A percentile compares a stretch with the other conserved stretches of the same genome.
Conservation (phyloP, 1,284 basidiomycete genomes). For the Trichosporon coremiiforme region DNA sequence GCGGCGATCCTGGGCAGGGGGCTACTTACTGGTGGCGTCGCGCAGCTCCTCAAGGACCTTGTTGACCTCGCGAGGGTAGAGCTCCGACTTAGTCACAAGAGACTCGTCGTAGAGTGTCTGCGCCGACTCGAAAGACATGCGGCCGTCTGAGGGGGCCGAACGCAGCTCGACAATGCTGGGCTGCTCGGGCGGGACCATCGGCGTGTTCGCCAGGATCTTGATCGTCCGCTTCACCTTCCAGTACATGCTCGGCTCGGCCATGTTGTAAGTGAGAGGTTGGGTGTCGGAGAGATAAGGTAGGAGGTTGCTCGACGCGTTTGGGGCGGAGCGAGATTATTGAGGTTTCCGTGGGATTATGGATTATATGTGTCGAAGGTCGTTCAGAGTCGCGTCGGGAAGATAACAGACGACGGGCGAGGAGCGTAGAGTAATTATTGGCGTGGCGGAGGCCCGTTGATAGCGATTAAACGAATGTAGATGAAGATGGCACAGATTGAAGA, state of each 20-base stretch:
- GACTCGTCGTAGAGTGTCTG: constrained; percentile 7
- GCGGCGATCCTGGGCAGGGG: not conserved
- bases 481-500: not conserved
- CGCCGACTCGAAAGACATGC: constrained; percentile 1
- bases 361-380: not conserved
- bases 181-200: constrained; percentile 9
- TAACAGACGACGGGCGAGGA: not conserved
- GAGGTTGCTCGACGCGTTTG: not conserved
- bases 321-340: not conserved
- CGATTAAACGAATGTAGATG: not conserved
- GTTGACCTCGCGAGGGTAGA: not conserved
- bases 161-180: constrained; percentile 4
- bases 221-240: constrained; percentile 14
- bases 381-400: too few species aligned
- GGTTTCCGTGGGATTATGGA: not conserved
- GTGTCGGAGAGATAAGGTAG: not conserved
- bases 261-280: not conserved
- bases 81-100: constrained; percentile 11
- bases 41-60: constrained; percentile 14
- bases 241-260: constrained; percentile 17
- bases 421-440: not conserved
- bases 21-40: constrained; percentile 5
- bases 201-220: constrained; percentile 16
- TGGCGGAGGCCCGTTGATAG: not conserved
- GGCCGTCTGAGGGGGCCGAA: not conserved